Evolutionary conservation across 495 filamentous ascomycete species (phyloP).

Genomic region (Podospora pseudoanserina): DNA sequence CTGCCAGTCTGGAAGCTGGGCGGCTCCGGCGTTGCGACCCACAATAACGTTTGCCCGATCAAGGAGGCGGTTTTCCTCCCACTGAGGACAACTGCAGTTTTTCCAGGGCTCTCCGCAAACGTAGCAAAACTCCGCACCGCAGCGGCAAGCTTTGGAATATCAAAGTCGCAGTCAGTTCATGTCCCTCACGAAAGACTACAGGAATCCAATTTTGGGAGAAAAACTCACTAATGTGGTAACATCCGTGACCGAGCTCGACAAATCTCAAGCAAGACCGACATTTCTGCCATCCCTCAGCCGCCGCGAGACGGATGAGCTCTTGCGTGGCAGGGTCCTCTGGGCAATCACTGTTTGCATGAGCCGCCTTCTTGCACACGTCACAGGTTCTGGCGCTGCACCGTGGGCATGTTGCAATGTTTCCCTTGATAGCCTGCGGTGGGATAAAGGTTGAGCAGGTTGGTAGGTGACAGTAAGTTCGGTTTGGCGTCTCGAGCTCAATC

Average conservation of each 20-base stretch:
- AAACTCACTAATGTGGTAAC: constrained; percentile 45
- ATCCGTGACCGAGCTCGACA: constrained; percentile 44
- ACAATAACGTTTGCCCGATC: constrained; percentile 14
- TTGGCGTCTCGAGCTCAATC: constrained; percentile 42
- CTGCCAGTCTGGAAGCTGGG: background rate
- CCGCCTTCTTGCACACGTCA: constrained; percentile 41
- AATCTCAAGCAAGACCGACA: constrained; percentile 39
- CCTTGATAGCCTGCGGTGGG: constrained; percentile 26
- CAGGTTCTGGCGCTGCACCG: constrained; percentile 43
- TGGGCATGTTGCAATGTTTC: constrained; percentile 40
- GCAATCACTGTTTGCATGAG: constrained; percentile 41
- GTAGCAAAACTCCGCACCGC: constrained; percentile 57
- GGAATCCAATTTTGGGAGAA: no score
- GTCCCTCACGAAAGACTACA: no score
- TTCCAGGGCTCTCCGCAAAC: constrained; percentile 51
- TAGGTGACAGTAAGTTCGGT: constrained; percentile 49
- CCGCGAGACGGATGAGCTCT: constrained; percentile 35
- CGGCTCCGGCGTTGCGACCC: constrained; percentile 1
- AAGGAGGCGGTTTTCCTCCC: constrained; percentile 15
- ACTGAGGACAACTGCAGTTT: constrained; percentile 41
- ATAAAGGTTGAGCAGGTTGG: constrained; percentile 47
- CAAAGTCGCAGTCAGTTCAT: background rate
- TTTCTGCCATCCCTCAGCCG: constrained; percentile 40
- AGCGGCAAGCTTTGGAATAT: constrained; percentile 40
- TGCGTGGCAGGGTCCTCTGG: constrained; percentile 36